Evolutionary conservation across 148 eudicot species (phyloP).

Genomic region (Silene conica): DNA sequence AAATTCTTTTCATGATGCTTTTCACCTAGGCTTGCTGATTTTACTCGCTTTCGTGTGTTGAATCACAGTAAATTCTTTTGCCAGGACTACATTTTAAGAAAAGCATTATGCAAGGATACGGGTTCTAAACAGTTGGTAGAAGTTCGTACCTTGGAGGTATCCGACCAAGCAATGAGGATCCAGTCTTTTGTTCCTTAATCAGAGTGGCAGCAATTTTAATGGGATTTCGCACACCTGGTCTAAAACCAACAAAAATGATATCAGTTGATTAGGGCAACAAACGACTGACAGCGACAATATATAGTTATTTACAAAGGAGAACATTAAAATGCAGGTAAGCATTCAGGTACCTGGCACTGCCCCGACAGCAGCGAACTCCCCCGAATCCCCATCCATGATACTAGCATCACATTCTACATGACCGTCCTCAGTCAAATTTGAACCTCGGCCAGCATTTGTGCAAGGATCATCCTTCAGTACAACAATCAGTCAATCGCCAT

Average conservation of each 20-base stretch:
- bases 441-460: slow-evolving; percentile 94
- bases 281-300: neutral
- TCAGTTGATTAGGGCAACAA: slow-evolving; percentile 2
- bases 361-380: slow-evolving; percentile 93
- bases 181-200: slow-evolving; percentile 66
- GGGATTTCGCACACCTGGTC: slow-evolving; percentile 83
- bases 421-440: slow-evolving; percentile 96
- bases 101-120: neutral
- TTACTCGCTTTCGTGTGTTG: neutral
- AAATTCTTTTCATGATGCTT: no score
- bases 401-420: slow-evolving; percentile 97
- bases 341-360: slow-evolving; percentile 77
- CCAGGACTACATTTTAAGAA: neutral
- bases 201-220: slow-evolving; percentile 72
- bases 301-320: neutral
- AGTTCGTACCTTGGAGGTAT: slow-evolving; percentile 76
- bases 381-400: slow-evolving; percentile 81
- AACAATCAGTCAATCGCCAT: no score
- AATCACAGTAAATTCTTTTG: neutral
- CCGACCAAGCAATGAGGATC: slow-evolving; percentile 74
- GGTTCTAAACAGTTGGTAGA: neutral
- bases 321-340: neutral
- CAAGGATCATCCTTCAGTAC: slow-evolving; percentile 71
- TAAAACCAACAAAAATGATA: slow-evolving; percentile 25
- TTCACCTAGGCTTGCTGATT: neutral